Evolutionary conservation across 495 filamentous ascomycete species (phyloP).

Genomic region (Lophiotrema nucula): DNA sequence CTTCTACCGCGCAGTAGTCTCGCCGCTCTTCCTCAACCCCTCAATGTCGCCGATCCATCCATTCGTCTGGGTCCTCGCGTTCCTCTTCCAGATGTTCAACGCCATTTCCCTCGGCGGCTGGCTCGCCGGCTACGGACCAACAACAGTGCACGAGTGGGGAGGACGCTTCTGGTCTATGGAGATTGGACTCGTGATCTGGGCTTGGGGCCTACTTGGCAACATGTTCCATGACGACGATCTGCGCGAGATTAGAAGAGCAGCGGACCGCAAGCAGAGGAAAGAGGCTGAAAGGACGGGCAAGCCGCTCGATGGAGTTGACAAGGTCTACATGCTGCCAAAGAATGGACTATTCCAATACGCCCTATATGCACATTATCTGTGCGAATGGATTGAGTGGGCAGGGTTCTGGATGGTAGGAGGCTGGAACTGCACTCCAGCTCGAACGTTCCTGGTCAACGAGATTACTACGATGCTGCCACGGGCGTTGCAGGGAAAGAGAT

Average conservation of each 20-base stretch:
- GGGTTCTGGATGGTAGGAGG: conserved; percentile 76
- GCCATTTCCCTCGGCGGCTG: conserved; percentile 72
- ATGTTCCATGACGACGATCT: conserved; percentile 80
- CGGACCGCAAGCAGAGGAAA: conserved; percentile 50
- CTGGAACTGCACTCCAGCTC: conserved; percentile 62
- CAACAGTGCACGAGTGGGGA: conserved; percentile 57
- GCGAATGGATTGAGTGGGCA: conserved; percentile 94
- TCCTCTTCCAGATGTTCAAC: conserved; percentile 77
- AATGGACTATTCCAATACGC: conserved; percentile 78
- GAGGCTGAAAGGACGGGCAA: conserved; percentile 40
- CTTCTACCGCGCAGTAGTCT: conserved; percentile 78
- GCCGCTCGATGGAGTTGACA: conserved; percentile 54
- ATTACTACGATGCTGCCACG: conserved; percentile 86
- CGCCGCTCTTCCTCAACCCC: conserved; percentile 74
- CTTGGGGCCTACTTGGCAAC: conserved; percentile 72
- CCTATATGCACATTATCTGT: conserved; percentile 89
- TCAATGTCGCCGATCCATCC: conserved; percentile 83
- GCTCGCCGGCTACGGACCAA: conserved; percentile 74
- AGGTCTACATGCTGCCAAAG: conserved; percentile 84
- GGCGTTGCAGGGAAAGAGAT: conserved; percentile 75
- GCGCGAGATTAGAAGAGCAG: conserved; percentile 69
- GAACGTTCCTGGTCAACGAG: conserved; percentile 82
- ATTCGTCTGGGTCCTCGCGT: conserved; percentile 57
- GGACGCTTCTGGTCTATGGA: conserved; percentile 49
- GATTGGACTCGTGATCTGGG: conserved; percentile 61